These are phyloP conservation scores for Blastobotrys persicus DNA, from an alignment of 1,139 yeast species.

Conservation along the genomic window DNA sequence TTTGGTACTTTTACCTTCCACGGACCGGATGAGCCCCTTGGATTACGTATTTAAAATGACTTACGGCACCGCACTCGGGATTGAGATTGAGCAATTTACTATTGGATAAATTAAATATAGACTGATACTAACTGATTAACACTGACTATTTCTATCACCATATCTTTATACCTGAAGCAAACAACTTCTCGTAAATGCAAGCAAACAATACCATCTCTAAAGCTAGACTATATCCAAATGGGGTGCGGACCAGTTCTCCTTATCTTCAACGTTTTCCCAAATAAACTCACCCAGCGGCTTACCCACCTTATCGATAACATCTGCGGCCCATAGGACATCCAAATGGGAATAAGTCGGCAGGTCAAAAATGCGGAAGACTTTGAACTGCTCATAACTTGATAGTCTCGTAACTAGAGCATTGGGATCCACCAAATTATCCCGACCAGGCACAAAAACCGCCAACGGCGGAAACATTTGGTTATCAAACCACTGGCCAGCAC, in stretches of 20 bases:
- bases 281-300: constrained; percentile 40
- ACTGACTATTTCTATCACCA: no score
- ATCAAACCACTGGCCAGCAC: constrained; percentile 55
- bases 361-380: constrained; percentile 36
- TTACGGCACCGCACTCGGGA: no score
- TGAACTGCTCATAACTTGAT: constrained; percentile 46
- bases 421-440: constrained; percentile 69
- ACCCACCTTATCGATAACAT: constrained; percentile 57
- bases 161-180: no score
- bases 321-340: constrained; percentile 87
- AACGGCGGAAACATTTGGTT: constrained; percentile 49
- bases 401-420: constrained; percentile 50
- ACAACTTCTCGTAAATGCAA: no score
- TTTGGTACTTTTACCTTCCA: not conserved
- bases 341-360: constrained; percentile 68
- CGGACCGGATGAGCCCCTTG: not conserved
- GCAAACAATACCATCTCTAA: no score
- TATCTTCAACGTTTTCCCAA: constrained; percentile 26
- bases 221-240: not conserved
- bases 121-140: no score
- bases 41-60: no score
- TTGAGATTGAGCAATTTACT: no score
- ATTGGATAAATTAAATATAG: no score
- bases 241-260: constrained; percentile 15
- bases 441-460: constrained; percentile 58